Percentiles rank a stretch among this genome's conserved stretches.
Evolutionary conservation across 371 early-diverging fungal species (phyloP).

Genomic region (Mortierella sp.): DNA sequence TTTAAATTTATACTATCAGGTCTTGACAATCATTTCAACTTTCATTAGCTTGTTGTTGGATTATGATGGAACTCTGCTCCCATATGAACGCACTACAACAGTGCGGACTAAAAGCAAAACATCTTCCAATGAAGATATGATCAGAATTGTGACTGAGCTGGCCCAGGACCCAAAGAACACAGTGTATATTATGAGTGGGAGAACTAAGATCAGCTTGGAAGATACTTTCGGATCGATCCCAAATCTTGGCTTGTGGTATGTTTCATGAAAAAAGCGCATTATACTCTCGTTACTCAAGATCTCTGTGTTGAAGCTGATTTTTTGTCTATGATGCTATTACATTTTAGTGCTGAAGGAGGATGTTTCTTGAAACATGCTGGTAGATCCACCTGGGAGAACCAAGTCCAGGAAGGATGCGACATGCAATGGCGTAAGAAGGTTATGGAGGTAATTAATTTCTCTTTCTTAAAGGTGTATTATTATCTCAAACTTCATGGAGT

Average conservation of each 20-base stretch:
- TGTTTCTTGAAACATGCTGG: slow-evolving; percentile 81
- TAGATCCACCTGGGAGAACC: slow-evolving; percentile 78
- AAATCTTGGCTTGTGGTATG: slow-evolving; percentile 81
- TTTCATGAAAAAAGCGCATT: no score
- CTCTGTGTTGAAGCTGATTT: neutral
- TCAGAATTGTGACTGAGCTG: slow-evolving; percentile 67
- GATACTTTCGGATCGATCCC: slow-evolving; percentile 80
- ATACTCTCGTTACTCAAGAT: neutral
- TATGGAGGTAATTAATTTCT: slow-evolving; percentile 50
- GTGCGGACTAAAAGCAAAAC: slow-evolving; percentile 58
- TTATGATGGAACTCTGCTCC: slow-evolving; percentile 90
- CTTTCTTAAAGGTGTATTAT: neutral
- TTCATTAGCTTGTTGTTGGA: slow-evolving; percentile 74
- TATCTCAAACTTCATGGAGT: no score
- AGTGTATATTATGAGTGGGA: slow-evolving; percentile 88
- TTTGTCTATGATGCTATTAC: neutral
- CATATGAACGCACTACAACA: slow-evolving; percentile 71
- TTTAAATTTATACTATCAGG: neutral
- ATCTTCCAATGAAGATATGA: slow-evolving; percentile 56
- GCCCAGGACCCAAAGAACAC: slow-evolving; percentile 77
- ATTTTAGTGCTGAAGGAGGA: slow-evolving; percentile 86
- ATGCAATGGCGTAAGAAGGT: slow-evolving; percentile 89
- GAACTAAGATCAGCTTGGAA: slow-evolving; percentile 81
- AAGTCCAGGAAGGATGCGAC: slow-evolving; percentile 79
- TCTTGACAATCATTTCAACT: no score